These are phyloP conservation scores for Ascochyta viciae-villosae DNA, from an alignment of 2,329 filamentous ascomycete species.

Conservation along the genomic window DNA sequence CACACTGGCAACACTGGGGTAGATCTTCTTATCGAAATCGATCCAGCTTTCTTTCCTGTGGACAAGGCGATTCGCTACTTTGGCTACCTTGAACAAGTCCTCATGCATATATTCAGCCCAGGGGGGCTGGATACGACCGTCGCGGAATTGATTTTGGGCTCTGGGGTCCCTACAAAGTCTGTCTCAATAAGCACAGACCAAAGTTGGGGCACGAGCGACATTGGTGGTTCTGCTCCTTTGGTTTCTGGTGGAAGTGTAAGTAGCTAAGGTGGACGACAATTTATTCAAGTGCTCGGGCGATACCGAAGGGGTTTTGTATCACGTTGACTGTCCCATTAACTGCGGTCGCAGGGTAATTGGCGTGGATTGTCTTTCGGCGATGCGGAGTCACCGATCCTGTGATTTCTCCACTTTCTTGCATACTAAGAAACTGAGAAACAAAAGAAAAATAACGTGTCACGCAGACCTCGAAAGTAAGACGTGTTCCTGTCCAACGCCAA, in stretches of 20 bases:
- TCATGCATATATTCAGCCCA: not conserved
- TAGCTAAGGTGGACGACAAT: not conserved
- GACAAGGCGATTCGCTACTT: not conserved
- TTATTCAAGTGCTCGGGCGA: not conserved
- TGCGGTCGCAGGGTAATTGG: not conserved
- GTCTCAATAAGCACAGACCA: conserved; percentile 3
- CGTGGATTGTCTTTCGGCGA: not conserved
- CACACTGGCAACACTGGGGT: conserved; percentile 3
- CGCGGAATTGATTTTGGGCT: not conserved
- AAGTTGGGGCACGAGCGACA: conserved; percentile 2
- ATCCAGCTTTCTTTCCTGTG: not conserved
- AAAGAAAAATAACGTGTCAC: not conserved
- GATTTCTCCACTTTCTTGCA: not conserved
- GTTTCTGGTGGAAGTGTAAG: not conserved
- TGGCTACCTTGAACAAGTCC: not conserved
- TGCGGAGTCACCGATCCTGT: not conserved
- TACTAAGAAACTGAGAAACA: not conserved
- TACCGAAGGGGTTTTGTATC: not conserved
- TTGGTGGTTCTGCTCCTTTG: not conserved
- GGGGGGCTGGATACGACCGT: not conserved
- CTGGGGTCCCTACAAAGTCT: not conserved
- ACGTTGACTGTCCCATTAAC: not conserved
- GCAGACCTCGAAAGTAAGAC: not conserved
- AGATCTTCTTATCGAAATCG: conserved; percentile 3
- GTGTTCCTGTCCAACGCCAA: not conserved